Conservation (phyloP, 305 asterid species). For the Coffea humblotiana region DNA sequence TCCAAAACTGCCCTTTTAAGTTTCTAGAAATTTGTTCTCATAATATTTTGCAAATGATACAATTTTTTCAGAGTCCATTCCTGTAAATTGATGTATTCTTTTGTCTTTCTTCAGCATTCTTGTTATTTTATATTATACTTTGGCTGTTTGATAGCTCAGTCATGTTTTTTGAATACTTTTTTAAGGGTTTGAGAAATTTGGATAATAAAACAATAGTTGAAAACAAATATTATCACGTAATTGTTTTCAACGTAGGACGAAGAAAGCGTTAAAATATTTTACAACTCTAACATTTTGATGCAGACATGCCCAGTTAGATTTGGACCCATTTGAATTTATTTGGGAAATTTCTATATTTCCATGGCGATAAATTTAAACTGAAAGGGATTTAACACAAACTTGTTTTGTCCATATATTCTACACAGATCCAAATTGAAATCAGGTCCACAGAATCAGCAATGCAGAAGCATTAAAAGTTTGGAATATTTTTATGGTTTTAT, state of each 20-base stretch:
- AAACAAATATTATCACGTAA: not conserved
- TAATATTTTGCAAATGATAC: too few species aligned
- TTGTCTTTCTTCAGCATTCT: too few species aligned
- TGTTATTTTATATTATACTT: too few species aligned
- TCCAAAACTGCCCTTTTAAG: too few species aligned
- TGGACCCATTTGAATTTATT: not conserved
- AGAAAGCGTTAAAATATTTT: too few species aligned
- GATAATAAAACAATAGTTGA: not conserved
- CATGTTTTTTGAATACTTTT: not conserved
- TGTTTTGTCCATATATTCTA: slow-evolving; percentile 14
- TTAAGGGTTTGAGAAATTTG: not conserved
- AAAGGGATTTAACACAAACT: not conserved
- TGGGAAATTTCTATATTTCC: not conserved
- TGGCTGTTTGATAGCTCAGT: too few species aligned
- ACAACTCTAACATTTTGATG: not conserved
- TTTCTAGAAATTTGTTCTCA: too few species aligned
- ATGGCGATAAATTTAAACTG: not conserved
- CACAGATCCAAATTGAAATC: slow-evolving; percentile 21
- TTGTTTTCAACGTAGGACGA: not conserved
- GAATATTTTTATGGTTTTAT: not conserved
- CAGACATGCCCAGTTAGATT: not conserved
- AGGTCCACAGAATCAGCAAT: slow-evolving; percentile 39
- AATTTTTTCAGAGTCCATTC: too few species aligned
- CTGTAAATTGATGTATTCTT: too few species aligned
- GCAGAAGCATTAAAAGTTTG: not conserved